Conservation (phyloP, 1,284 basidiomycete genomes). For the Ustanciosporium gigantosporum region DNA sequence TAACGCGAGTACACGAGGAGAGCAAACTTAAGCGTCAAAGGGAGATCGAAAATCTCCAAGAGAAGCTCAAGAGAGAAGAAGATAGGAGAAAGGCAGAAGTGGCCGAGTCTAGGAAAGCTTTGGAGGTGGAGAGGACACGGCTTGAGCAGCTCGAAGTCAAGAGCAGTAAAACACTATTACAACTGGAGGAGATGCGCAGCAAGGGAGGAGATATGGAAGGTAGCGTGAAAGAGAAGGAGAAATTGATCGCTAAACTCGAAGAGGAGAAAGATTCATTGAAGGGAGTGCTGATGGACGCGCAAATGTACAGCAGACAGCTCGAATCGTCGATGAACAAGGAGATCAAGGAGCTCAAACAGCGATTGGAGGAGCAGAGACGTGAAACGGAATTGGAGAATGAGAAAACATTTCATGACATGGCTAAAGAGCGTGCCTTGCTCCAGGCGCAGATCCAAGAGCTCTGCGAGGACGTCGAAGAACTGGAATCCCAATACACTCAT, state of each 20-base stretch:
- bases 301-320: constrained; percentile 25
- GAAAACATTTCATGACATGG: neutral
- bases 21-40: constrained; percentile 27
- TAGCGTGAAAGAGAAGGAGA: constrained; percentile 7
- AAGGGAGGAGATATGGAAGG: constrained; percentile 10
- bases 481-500: constrained; percentile 13
- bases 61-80: constrained; percentile 14
- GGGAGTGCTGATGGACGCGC: constrained; percentile 27
- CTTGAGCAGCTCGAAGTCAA: constrained; percentile 5
- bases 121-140: constrained; percentile 7
- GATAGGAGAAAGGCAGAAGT: constrained; percentile 11
- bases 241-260: constrained; percentile 17
- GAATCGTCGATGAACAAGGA: constrained; percentile 16
- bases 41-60: constrained; percentile 22
- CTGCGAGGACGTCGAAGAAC: constrained; percentile 4
- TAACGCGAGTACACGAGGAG: constrained; percentile 32
- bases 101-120: constrained; percentile 4
- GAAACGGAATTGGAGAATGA: neutral
- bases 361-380: neutral
- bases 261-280: constrained; percentile 19
- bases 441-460: constrained; percentile 10
- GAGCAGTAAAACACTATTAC: neutral
- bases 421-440: constrained; percentile 5
- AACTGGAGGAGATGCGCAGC: constrained; percentile 6
- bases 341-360: constrained; percentile 11